phyloP scores from a whole-genome alignment of 176 grass and related monocot genomes.

The Oryza nivara region DNA sequence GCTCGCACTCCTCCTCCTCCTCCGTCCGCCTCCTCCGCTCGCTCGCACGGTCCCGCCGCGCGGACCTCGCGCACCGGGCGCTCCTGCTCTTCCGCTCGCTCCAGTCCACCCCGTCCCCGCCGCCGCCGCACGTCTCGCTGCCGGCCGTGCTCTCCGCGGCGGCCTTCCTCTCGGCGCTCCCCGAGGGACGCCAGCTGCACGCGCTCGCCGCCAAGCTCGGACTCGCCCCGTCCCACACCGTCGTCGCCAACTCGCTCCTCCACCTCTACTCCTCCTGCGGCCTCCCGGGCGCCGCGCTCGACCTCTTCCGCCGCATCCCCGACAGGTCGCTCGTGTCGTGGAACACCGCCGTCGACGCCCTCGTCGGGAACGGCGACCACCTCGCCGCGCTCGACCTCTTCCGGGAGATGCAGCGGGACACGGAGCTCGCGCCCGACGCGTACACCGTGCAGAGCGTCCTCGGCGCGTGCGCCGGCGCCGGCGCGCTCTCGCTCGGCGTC shows the following conservation, averaged over 20 bases:
- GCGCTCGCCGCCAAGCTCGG: conserved; percentile 69
- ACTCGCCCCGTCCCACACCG: conserved; percentile 46
- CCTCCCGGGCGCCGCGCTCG: conserved; percentile 35
- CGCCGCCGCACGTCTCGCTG: conserved; percentile 53
- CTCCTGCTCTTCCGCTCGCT: conserved; percentile 63
- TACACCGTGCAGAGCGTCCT: conserved; percentile 89
- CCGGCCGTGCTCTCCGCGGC: conserved; percentile 70
- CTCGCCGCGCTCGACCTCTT: conserved; percentile 61
- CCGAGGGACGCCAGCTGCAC: conserved; percentile 79
- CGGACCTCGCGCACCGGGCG: conserved; percentile 59
- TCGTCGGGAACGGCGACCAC: conserved; percentile 70
- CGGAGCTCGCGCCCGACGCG: conserved; percentile 53
- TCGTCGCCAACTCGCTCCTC: conserved; percentile 81
- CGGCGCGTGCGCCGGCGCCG: conserved; percentile 59
- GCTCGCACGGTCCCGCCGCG: conserved; percentile 59
- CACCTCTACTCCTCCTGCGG: conserved; percentile 89
- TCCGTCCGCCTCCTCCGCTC: conserved; percentile 70
- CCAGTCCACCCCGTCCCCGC: conserved; percentile 21
- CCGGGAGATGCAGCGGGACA: conserved; percentile 61
- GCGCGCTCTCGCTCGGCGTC: conserved; percentile 68
- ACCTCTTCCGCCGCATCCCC: conserved; percentile 63
- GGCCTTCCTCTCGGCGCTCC: conserved; percentile 69
- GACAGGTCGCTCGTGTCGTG: conserved; percentile 69
- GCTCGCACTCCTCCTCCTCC: conserved; percentile 38
- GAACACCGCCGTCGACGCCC: conserved; percentile 80